Conservation (phyloP, 2,329 filamentous ascomycete species). For the Paramyrothecium sp. region DNA sequence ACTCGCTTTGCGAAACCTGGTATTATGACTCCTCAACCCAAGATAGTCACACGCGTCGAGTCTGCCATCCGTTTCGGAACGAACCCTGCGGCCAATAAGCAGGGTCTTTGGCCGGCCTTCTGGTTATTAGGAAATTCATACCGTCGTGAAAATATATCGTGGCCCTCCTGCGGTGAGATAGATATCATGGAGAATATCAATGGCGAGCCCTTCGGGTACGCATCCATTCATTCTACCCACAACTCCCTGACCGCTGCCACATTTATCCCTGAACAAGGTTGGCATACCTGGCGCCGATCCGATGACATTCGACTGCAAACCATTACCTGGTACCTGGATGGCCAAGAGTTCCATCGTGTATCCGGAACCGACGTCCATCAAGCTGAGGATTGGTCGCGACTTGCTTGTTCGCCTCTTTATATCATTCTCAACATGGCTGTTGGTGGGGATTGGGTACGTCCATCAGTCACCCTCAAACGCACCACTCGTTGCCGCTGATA, state of each 20-base stretch:
- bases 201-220: slow-evolving; percentile 36
- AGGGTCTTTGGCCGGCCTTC: slow-evolving; percentile 45
- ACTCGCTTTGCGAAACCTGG: too few species aligned
- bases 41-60: slow-evolving; percentile 33
- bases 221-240: slow-evolving; percentile 39
- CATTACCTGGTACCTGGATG: slow-evolving; percentile 42
- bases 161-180: slow-evolving; percentile 43
- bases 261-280: slow-evolving; percentile 28
- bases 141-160: slow-evolving; percentile 30
- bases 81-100: slow-evolving; percentile 30
- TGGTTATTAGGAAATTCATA: slow-evolving; percentile 42
- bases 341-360: slow-evolving; percentile 29
- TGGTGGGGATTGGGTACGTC: slow-evolving; percentile 29
- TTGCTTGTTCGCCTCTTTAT: slow-evolving; percentile 30
- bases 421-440: slow-evolving; percentile 40
- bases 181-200: slow-evolving; percentile 43
- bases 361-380: slow-evolving; percentile 32
- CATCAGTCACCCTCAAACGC: too few species aligned
- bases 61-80: slow-evolving; percentile 38
- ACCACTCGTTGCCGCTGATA: background rate
- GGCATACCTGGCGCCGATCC: slow-evolving; percentile 39
- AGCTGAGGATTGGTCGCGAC: slow-evolving; percentile 33
- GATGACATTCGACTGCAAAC: slow-evolving; percentile 37
- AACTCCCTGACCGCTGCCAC: slow-evolving; percentile 28
- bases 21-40: slow-evolving; percentile 40